Evolutionary conservation across 140 eudicot species (phyloP).

Genomic region (Oenanthe javanica): DNA sequence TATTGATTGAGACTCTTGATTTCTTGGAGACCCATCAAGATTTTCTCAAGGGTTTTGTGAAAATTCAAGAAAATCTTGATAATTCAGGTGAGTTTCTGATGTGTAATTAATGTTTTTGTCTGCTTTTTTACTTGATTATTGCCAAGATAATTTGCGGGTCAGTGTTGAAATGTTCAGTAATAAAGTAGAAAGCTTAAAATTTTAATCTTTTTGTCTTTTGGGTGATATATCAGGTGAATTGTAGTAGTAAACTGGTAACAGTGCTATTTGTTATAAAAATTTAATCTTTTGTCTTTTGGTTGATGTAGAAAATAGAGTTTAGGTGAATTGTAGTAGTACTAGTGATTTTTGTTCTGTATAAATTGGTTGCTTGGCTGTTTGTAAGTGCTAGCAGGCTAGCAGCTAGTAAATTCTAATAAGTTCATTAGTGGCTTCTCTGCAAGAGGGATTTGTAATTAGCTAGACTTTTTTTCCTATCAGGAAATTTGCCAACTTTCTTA

Average conservation of each 20-base stretch:
- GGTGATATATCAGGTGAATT: background rate
- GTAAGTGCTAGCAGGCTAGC: background rate
- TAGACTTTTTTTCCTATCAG: background rate
- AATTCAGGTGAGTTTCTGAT: background rate
- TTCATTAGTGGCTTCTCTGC: background rate
- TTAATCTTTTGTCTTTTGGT: background rate
- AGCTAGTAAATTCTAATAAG: background rate
- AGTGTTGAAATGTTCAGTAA: background rate
- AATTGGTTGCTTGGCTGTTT: background rate
- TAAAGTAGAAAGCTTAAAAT: background rate
- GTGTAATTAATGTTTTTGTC: background rate
- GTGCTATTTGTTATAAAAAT: background rate
- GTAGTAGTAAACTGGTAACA: background rate
- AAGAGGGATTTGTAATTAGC: background rate
- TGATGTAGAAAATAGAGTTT: background rate
- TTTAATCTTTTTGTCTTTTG: background rate
- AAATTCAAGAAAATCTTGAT: background rate
- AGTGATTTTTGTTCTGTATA: background rate
- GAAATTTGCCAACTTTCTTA: background rate
- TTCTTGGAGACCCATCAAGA: background rate
- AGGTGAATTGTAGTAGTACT: background rate
- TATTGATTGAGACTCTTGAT: slow-evolving; percentile 9
- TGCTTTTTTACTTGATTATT: background rate
- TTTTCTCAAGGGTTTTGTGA: background rate
- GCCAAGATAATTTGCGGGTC: background rate